Evolutionary conservation across 106 monocot genomes (phyloP), one percentile per base, ranked within the genome.

Genomic region (Gastrodia elata): DNA sequence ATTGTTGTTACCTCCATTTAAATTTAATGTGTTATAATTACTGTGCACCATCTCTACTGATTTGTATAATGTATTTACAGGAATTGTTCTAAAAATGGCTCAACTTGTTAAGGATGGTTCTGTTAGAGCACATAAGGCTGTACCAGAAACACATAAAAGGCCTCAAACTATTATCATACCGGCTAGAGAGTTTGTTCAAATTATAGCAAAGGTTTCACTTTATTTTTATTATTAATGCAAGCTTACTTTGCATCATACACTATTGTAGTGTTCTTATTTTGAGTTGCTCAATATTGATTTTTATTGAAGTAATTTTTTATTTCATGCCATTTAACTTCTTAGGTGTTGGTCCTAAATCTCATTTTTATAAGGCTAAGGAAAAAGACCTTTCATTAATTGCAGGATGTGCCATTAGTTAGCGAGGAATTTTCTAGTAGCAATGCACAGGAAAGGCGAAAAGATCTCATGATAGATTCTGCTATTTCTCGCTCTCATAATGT

Each of bases 141-240:
- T 44, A 14, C 20, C 75, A 71, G 84, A 84, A 38, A 38, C 68
- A 68, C 68, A 79, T 39, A 88, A 83, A 80, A 88, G 74, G 81
- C 92, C 97, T 68, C 76, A 88, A 72, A 91, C 83, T 27, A 79
- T 99, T 81, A 89, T 99, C n/a, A 89, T 99, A 78, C 91, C 91
- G 38, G 74, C 83, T 65, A 86, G 82, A 67, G 98, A 94, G 70
- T 68, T 99, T 80, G 91, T 93, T 70, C 93, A 99, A 84, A 71
- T 99, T 77, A 38, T 91, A 67, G 98, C 98, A 22, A 91, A 99
- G 97, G 97, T 97, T 77, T 48, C 55, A 10, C 41, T 42, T 26
- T 27, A 3, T 74, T 68, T 30, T 77, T 64, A 35, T 71, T 56
- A 38, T 76, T 68, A 68, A 68, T 68, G n/a, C 25, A 8, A 7